Evolutionary conservation across 1,284 basidiomycete genomes (phyloP), one percentile per base, ranked within the genome.

Genomic region (Rhizoctonia solani): DNA sequence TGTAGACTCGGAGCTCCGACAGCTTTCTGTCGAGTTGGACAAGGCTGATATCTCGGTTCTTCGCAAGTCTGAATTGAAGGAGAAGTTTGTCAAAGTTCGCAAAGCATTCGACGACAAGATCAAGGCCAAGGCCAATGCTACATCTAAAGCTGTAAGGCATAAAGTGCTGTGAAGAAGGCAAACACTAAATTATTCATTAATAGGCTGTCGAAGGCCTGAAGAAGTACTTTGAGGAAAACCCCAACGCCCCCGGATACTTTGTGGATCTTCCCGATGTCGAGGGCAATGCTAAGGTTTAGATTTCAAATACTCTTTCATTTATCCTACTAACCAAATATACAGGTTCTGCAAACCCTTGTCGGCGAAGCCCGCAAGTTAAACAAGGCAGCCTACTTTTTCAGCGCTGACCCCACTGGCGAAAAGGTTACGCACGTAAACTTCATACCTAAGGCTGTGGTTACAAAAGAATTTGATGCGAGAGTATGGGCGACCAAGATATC

Each of bases 361-460:
- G 78, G 83, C 16, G 85, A 91, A 71, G 88, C 87, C 41, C 93
- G 88, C 79, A 88, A 91, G 74, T 81, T 92, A 16, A 82, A 81
- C 66, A 98, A 95, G 78, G 85, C 91, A 2, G 83, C 92, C 23
- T 99, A 98, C 78, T 85, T 97, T 25, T 92, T 99, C 81, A 92
- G 88, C 74, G 81, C 86, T 19, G 92, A 96, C 73, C 66, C 74
- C 1, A 84, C 85, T 69, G 82, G 80, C 34, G 83, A 82, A 69
- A 96, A 93, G 77, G 88, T 98, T 68, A 87, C 89, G 1, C 95
- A 98, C 76, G 88, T 89, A 67, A 98, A 98, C 79, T 89, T 83
- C 74, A 83, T 98, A 50, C 87, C 95, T 0, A 90, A 89, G 75
- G 80, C 76, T 21, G 83, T 85, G 72, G 72, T 80, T n/a, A 72